Percentiles rank a stretch among this genome's conserved stretches.
These are phyloP conservation scores for Novakomyces olei DNA, from an alignment of 805 yeast genomes.

Conservation along the genomic window DNA sequence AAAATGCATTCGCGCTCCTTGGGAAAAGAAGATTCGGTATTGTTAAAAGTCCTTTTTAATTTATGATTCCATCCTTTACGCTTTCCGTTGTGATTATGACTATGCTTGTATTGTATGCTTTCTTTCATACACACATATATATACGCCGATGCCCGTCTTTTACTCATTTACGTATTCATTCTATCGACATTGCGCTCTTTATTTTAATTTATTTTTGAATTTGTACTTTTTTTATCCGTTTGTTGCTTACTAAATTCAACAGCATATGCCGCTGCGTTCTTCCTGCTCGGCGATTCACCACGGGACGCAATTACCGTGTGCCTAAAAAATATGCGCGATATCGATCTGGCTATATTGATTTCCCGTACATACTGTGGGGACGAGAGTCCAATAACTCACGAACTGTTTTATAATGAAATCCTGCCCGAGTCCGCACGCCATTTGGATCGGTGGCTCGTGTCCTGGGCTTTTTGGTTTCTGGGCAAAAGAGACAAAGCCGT, in stretches of 20 bases:
- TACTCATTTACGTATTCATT: too few relatives aligned
- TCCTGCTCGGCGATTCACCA: conserved; percentile 51
- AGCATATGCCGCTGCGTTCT: conserved; percentile 86
- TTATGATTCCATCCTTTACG: too few relatives aligned
- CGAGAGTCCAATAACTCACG: conserved; percentile 28
- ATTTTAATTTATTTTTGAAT: too few relatives aligned
- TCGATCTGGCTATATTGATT: conserved; percentile 56
- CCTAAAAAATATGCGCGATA: conserved; percentile 41
- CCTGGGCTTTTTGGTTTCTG: conserved; percentile 60
- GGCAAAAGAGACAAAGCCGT: conserved; percentile 30
- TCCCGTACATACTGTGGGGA: conserved; percentile 52
- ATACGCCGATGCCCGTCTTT: too few relatives aligned
- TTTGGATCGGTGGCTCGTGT: conserved; percentile 64
- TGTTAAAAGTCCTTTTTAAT: too few relatives aligned
- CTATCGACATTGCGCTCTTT: too few relatives aligned
- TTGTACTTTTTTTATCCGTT: too few relatives aligned
- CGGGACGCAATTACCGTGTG: conserved; percentile 61
- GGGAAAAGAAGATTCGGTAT: conserved; percentile 76
- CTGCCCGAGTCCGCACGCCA: conserved; percentile 33
- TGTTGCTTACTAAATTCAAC: too few relatives aligned
- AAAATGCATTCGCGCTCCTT: conserved; percentile 74
- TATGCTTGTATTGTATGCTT: too few relatives aligned
- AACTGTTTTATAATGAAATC: conserved; percentile 27
- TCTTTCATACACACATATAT: too few relatives aligned
- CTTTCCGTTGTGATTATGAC: too few relatives aligned